Base-by-base conservation (phyloP, 805 yeast genomes). In the Priceomyces medius region DNA sequence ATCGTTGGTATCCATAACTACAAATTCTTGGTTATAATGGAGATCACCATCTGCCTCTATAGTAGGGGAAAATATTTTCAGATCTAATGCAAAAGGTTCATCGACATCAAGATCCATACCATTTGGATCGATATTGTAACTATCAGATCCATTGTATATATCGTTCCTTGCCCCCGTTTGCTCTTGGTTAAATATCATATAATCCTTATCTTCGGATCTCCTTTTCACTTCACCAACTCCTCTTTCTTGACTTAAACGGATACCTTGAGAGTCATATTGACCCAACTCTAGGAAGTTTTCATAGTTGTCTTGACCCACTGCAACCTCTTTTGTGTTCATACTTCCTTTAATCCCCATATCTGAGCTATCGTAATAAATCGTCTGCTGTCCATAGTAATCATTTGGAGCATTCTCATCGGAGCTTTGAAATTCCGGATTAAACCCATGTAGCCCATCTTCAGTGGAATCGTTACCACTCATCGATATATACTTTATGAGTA, bases 81-180 rank as follows among this genome's bases (percentile, higher is more conserved):
- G 63, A 21, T 60, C 70, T 12, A 66, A 54, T 6, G 69, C 59
- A 41, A 64, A 64, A 12, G 67, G 68, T 7, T 71, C 70, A 14
- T 61, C 54, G 20, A 61, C 67, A 39, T 66, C 73, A 12, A 66
- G 35, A 12, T 67, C 73, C 72, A 66, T 64, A 12, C 42, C 38
- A 37, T 59, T 60, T 21, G 44, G 39, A 24, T 47, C 51, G 20
- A 45, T 48, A 21, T 51, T 50, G 40, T 61, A 59, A 3, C 58
- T 66, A 6, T 64, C 68, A 7, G 66, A 66, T 53, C 56, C 56
- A 34, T 41, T 54, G 29, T 55, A 49, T 16, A 20, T 35, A 12
- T 26, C 29, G 10, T 26, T 26, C 29, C n/a, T n/a, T 10, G 29
- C 7, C 14, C 5, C 29, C n/a, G 4, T n/a, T 9, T n/a, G 5